phyloP scores from a whole-genome alignment of 2,329 filamentous ascomycete genomes.

The Pseudohalonectria lignicola region DNA sequence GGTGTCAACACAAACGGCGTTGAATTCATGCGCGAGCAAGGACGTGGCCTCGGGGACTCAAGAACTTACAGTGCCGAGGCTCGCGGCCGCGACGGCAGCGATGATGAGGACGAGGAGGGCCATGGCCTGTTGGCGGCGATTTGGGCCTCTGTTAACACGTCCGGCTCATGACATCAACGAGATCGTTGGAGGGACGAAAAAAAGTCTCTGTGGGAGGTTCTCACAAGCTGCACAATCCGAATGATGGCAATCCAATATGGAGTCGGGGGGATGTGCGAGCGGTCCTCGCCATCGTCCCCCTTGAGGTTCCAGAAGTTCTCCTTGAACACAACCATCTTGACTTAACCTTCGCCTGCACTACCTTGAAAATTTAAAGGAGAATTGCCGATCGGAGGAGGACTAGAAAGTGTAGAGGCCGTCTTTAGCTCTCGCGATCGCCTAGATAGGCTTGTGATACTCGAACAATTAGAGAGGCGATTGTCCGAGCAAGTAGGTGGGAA shows the following conservation, averaged over 20 bases:
- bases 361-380: background rate
- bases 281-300: slow-evolving; percentile 6
- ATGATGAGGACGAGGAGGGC: background rate
- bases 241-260: slow-evolving; percentile 9
- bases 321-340: slow-evolving; percentile 1
- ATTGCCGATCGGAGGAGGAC: background rate
- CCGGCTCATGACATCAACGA: too few species aligned
- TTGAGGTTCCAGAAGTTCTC: slow-evolving; percentile 4
- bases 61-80: too few species aligned
- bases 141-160: background rate
- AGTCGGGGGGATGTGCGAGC: slow-evolving; percentile 8
- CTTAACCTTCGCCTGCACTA: background rate
- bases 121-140: background rate
- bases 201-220: too few species aligned
- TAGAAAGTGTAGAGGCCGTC: background rate
- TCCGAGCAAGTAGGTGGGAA: too few species aligned
- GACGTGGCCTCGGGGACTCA: too few species aligned
- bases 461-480: too few species aligned
- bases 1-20: too few species aligned
- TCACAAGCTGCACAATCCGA: slow-evolving; percentile 8
- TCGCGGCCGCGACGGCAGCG: background rate
- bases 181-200: too few species aligned
- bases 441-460: background rate
- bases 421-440: background rate
- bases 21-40: too few species aligned